Evolutionary conservation across 495 filamentous ascomycete species (phyloP).

Genomic region (Sporormia fimetaria): DNA sequence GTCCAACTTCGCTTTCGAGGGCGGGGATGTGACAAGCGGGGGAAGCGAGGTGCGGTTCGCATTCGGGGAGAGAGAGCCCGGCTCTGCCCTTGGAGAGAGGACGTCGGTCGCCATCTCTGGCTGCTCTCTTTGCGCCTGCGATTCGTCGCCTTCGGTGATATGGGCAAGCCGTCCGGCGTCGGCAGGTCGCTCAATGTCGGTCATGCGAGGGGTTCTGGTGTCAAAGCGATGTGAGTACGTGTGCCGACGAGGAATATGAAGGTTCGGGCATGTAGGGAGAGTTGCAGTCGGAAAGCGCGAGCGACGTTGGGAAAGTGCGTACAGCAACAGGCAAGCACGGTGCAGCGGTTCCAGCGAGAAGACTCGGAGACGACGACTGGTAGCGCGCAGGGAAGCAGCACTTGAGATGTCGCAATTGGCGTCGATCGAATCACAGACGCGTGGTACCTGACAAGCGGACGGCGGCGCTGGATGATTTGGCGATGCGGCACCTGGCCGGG

Average conservation of each 20-base stretch:
- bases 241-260: too few species aligned
- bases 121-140: conserved; percentile 14
- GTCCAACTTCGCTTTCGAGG: conserved; percentile 47
- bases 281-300: too few species aligned
- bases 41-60: conserved; percentile 48
- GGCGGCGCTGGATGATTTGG: conserved; percentile 14
- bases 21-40: conserved; percentile 50
- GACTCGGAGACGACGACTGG: not conserved
- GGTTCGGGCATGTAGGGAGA: too few species aligned
- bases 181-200: conserved; percentile 11
- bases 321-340: not conserved
- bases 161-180: conserved; percentile 14
- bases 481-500: conserved; percentile 12
- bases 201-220: conserved; percentile 13
- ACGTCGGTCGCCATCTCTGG: conserved; percentile 25
- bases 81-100: conserved; percentile 35
- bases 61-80: conserved; percentile 36
- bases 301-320: too few species aligned
- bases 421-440: conserved; percentile 9
- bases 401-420: not conserved
- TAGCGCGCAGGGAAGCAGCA: conserved; percentile 20
- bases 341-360: not conserved
- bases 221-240: not conserved
- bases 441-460: conserved; percentile 16
- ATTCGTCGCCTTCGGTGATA: conserved; percentile 15